A percentile compares a stretch with the other conserved stretches of the same genome.
phyloP scores from a whole-genome alignment of 148 eudicot species.

The Chenopodium berlandieri region DNA sequence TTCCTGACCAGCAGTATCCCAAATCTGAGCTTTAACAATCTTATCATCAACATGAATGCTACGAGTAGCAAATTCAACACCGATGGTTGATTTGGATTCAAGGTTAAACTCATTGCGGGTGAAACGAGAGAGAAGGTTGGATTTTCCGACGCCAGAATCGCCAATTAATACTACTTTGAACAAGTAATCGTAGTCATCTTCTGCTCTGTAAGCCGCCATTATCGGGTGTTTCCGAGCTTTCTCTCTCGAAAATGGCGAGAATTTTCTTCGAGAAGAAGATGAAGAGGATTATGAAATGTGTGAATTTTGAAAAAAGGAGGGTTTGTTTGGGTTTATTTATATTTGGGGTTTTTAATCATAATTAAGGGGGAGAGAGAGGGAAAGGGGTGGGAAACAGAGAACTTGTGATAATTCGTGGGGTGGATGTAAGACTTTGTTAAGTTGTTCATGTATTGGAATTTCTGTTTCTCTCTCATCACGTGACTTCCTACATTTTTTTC shows the following conservation, averaged over 20 bases:
- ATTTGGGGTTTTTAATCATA: not conserved
- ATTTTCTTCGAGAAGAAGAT: not conserved
- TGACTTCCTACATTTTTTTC: not conserved
- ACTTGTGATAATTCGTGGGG: slow-evolving; percentile 19
- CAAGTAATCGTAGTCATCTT: slow-evolving; percentile 44
- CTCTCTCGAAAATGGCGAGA: not conserved
- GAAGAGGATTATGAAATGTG: no score
- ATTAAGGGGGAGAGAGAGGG: not conserved
- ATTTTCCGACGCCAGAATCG: slow-evolving; percentile 45
- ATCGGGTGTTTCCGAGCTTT: not conserved
- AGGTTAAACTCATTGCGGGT: slow-evolving; percentile 43
- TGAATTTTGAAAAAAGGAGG: not conserved
- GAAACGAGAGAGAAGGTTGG: slow-evolving; percentile 39
- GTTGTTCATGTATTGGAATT: not conserved
- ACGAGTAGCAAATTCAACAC: slow-evolving; percentile 50
- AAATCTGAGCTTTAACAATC: slow-evolving; percentile 52
- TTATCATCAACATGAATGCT: slow-evolving; percentile 48
- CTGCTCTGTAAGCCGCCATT: slow-evolving; percentile 42
- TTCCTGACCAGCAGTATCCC: slow-evolving; percentile 51
- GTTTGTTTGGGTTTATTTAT: slow-evolving; percentile 1
- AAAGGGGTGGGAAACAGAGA: slow-evolving; percentile 4
- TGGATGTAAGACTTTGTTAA: slow-evolving; percentile 7
- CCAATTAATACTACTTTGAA: slow-evolving; percentile 44
- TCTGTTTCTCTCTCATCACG: slow-evolving; percentile 13
- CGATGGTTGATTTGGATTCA: slow-evolving; percentile 45